These are phyloP conservation scores for Rauvolfia tetraphylla DNA, from an alignment of 257 asterid species.

Conservation along the genomic window DNA sequence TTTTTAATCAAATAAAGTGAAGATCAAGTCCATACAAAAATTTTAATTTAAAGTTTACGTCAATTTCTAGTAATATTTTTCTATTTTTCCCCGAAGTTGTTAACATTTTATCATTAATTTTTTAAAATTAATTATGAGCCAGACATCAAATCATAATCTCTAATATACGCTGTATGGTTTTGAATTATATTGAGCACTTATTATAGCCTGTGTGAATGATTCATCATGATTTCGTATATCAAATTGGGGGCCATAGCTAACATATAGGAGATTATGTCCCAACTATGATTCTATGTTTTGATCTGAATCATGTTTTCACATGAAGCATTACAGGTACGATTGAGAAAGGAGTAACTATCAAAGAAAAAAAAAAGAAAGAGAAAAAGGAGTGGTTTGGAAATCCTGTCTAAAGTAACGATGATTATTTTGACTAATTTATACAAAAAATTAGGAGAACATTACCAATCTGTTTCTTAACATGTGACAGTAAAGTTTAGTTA, in stretches of 20 bases:
- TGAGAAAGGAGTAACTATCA: not conserved
- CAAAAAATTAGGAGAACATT: not conserved
- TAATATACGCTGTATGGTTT: not conserved
- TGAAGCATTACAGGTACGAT: not conserved
- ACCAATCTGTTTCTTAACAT: not conserved
- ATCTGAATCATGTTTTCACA: not conserved
- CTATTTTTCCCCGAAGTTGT: no score
- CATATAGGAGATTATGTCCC: not conserved
- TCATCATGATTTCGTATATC: not conserved
- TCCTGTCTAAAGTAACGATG: slow-evolving; percentile 4
- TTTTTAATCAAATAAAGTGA: no score
- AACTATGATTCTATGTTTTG: not conserved
- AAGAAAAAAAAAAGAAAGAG: no score
- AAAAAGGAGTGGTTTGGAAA: not conserved
- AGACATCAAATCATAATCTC: no score
- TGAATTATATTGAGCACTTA: not conserved
- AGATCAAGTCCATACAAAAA: no score
- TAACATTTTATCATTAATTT: no score
- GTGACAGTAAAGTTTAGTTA: not conserved
- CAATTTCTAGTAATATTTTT: no score
- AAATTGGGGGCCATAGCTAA: not conserved
- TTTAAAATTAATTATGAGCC: no score
- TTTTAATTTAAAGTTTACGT: no score
- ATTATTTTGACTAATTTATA: not conserved
- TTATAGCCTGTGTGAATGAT: not conserved